Conservation (phyloP, 1,284 basidiomycete species). For the Papiliotrema flavescens region DNA sequence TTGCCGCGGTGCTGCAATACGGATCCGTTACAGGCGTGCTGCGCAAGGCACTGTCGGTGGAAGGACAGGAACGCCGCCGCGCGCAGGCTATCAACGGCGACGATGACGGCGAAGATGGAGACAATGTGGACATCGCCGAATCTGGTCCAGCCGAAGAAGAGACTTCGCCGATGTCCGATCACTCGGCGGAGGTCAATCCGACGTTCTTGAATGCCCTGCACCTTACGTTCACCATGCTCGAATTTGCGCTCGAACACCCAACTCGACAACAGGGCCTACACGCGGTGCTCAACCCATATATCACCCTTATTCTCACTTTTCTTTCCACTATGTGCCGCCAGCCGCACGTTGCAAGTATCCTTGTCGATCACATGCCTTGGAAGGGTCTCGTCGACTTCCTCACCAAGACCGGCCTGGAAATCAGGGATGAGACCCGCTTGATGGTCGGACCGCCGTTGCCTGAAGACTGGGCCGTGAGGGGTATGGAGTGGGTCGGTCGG, state of each 20-base stretch:
- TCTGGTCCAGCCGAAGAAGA: constrained; percentile 10
- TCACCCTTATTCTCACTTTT: constrained; percentile 83
- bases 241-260: constrained; percentile 65
- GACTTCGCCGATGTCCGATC: not conserved
- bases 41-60: constrained; percentile 53
- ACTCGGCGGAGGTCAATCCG: constrained; percentile 51
- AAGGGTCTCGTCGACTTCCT: constrained; percentile 66
- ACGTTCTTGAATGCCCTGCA: constrained; percentile 70
- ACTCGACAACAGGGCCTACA: constrained; percentile 57
- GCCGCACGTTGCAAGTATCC: constrained; percentile 56
- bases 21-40: constrained; percentile 72
- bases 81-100: constrained; percentile 57
- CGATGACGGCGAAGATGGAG: constrained; percentile 46
- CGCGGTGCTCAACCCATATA: constrained; percentile 75
- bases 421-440: constrained; percentile 57
- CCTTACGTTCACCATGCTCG: constrained; percentile 74
- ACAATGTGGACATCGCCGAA: constrained; percentile 19
- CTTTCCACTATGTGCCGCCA: constrained; percentile 71
- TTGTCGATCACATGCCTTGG: constrained; percentile 85
- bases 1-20: constrained; percentile 80
- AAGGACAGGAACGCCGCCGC: constrained; percentile 38
- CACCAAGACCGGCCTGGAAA: constrained; percentile 49
- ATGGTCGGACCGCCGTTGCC: constrained; percentile 64
- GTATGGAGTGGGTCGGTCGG: constrained; percentile 90
- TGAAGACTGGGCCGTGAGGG: constrained; percentile 93